Base-by-base conservation (phyloP, 768 basidiomycete genomes). In the Candolleomyces efflorescens region DNA sequence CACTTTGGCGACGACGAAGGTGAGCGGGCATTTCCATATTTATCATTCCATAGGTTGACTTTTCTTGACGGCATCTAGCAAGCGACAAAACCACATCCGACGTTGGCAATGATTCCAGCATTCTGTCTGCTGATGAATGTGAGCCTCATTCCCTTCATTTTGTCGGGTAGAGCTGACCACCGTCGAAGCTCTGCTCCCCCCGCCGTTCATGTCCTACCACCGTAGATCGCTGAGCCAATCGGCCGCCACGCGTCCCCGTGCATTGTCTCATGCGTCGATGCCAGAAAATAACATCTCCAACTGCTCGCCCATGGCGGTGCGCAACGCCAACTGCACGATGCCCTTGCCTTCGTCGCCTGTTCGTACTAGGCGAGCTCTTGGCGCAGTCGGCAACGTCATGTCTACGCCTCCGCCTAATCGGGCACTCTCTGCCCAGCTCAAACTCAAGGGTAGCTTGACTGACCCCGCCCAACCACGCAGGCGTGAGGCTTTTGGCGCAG, bases 381-480 rank as follows among this genome's bases (percentile, higher is more conserved):
- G 62, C 24, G 56, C 64, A 24, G 62, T 70, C 36, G 65, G 69
- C 55, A 77, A 72, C 53, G 59, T 79, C 37, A 69, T 79, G 70
- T 81, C 81, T 45, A 90, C 87, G 45, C 87, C 87, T 56, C 86
- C 87, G n/a, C 87, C 81, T 1, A 87, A 86, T 63, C 75, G 81
- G 48, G 72, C 76, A n/a, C 73, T 82, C 55, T 69, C 76, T 9
- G 77, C 70, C 60, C 80, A 82, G 65, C 76, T 85, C 37, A 84
- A 84, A 67, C 71, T 85, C 37, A 86, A 89, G 63, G 89, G 89
- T 52, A 83, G 85, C 63, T 72, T 84, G 54, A 90, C 89, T 2
- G 89, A 90, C 67, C 89, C 89, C 20, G 81, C 86, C 9, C 82
- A 78, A 49, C 71, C 75, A 37, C 67, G 80, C 45, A 72, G 75